These are phyloP conservation scores for Globisporangium spiculum DNA, from an alignment of 352 stramenopile species.

Conservation along the genomic window DNA sequence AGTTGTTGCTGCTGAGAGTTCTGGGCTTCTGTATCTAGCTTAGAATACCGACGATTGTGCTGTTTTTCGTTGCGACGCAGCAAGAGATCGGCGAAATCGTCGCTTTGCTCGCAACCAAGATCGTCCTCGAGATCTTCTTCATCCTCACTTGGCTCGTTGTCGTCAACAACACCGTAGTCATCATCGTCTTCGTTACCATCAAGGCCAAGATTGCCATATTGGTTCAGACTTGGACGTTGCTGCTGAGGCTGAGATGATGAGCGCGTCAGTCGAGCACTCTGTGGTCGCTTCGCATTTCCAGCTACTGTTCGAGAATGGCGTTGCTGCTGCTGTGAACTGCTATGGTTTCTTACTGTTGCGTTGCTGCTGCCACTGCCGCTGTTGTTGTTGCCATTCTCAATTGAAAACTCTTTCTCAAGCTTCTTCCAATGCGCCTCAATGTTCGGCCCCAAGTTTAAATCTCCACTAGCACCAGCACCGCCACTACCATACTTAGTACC, in stretches of 20 bases:
- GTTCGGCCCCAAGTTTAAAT: constrained; percentile 4
- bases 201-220: constrained; percentile 1
- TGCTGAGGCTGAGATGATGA: constrained; percentile 2
- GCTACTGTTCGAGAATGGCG: constrained; percentile 4
- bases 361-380: background rate
- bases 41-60: too few relatives aligned
- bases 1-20: background rate
- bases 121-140: constrained; percentile 10
- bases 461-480: background rate
- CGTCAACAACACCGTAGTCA: constrained; percentile 37
- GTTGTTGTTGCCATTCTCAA: constrained; percentile 17
- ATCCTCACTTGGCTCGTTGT: constrained; percentile 37
- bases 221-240: background rate
- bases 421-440: constrained; percentile 44
- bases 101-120: constrained; percentile 9
- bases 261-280: constrained; percentile 32
- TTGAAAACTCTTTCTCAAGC: constrained; percentile 31
- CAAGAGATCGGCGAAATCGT: constrained; percentile 17
- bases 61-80: background rate
- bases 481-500: background rate
- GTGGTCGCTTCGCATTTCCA: constrained; percentile 22
- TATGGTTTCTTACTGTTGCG: background rate
- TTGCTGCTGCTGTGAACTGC: background rate
- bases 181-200: constrained; percentile 23
- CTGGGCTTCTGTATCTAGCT: background rate